Percentiles rank a stretch among this genome's conserved stretches.
Conservation (phyloP, 441 rosid genomes). For the Macaranga tanarius region DNA sequence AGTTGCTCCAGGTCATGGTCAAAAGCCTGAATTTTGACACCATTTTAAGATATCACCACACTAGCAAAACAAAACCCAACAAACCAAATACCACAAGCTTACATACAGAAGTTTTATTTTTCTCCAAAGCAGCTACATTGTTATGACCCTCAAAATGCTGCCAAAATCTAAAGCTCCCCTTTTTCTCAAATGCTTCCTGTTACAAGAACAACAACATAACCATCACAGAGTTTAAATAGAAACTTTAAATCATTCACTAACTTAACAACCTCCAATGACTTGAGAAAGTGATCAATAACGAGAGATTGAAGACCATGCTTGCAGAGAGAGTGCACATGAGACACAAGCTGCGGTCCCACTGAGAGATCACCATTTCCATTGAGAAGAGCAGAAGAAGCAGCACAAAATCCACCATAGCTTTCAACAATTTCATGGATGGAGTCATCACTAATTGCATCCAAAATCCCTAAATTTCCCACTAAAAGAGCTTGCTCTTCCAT, state of each 20-base stretch:
- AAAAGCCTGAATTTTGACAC: conserved; percentile 32
- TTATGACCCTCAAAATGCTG: conserved; percentile 59
- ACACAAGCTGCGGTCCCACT: conserved; percentile 42
- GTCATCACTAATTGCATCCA: conserved; percentile 49
- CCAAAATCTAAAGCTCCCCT: conserved; percentile 65
- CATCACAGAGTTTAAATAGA: neutral
- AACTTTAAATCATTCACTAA: neutral
- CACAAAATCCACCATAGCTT: conserved; percentile 57
- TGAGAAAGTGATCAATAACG: conserved; percentile 67
- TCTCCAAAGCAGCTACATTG: conserved; percentile 29
- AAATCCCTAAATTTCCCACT: conserved; percentile 44
- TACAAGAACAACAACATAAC: conserved; percentile 3
- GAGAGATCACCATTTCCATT: conserved; percentile 42
- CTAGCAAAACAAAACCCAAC: neutral
- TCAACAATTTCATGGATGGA: conserved; percentile 54
- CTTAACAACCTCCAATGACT: conserved; percentile 54
- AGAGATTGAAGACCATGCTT: conserved; percentile 68
- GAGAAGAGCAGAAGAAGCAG: conserved; percentile 55
- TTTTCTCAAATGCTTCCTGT: conserved; percentile 68
- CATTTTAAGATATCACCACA: conserved; percentile 2
- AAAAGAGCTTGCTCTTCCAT: conserved; percentile 52
- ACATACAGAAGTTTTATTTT: conserved; percentile 41
- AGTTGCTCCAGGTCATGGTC: conserved; percentile 61
- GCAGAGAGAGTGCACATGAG: conserved; percentile 60
- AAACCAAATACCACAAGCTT: neutral